Conservation (phyloP, 768 basidiomycete species). For the Kwoniella heveanensis region DNA sequence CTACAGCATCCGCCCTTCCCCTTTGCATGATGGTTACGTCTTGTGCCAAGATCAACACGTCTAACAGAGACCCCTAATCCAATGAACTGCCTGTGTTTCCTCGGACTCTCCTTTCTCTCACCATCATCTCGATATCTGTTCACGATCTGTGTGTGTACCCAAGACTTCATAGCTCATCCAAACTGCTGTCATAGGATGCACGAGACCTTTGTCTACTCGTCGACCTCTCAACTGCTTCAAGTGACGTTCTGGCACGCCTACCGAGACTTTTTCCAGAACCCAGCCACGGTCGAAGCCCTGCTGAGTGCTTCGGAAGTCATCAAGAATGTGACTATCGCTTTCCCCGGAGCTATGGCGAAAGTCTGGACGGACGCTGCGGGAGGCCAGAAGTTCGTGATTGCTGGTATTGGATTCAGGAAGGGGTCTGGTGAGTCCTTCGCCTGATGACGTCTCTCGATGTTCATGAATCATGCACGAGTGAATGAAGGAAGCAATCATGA, state of each 20-base stretch:
- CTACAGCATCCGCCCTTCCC: no score
- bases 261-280: slow-evolving; percentile 72
- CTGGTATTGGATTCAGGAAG: slow-evolving; percentile 67
- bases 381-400: slow-evolving; percentile 72
- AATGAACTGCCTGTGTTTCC: no score
- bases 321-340: slow-evolving; percentile 83
- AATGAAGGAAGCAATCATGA: no score
- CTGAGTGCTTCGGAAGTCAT: slow-evolving; percentile 90
- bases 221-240: slow-evolving; percentile 82
- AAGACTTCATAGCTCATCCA: no score
- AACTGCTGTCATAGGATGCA: slow-evolving; percentile 75
- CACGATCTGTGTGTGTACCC: no score
- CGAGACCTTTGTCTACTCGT: slow-evolving; percentile 74
- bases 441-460: no score
- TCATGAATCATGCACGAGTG: no score
- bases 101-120: no score
- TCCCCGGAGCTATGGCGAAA: slow-evolving; percentile 83
- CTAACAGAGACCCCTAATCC: no score
- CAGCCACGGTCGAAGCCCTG: slow-evolving; percentile 55
- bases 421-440: slow-evolving; percentile 50
- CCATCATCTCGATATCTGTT: no score
- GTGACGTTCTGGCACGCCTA: slow-evolving; percentile 96
- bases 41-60: no score
- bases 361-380: slow-evolving; percentile 65
- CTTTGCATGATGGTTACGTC: no score